Evolutionary conservation across 768 basidiomycete species (phyloP).

Genomic region (Boletus edulis): DNA sequence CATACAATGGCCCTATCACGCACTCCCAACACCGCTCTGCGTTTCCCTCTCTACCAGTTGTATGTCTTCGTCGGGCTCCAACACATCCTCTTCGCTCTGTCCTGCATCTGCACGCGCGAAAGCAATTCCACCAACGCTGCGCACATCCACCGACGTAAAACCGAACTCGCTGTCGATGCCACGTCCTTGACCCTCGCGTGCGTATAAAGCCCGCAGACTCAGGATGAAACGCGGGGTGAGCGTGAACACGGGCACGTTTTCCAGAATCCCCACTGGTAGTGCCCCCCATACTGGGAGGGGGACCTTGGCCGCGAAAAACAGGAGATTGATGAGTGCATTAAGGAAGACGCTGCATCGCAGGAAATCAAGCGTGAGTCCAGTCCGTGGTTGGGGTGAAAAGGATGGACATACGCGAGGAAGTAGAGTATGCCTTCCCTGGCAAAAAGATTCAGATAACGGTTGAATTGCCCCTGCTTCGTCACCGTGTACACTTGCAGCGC

Average conservation of each 20-base stretch:
- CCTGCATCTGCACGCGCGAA: not conserved
- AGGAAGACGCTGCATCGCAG: not conserved
- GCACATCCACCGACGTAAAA: not conserved
- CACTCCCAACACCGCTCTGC: too few species aligned
- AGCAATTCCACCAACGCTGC: too few species aligned
- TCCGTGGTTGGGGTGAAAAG: not conserved
- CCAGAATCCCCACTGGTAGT: not conserved
- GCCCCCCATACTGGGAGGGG: not conserved
- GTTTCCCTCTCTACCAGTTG: not conserved
- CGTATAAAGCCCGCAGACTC: constrained; percentile 5
- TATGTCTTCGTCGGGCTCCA: not conserved
- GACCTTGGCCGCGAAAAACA: not conserved
- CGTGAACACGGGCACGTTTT: constrained; percentile 4
- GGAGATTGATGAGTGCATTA: not conserved
- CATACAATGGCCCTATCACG: too few species aligned
- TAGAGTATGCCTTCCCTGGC: constrained; percentile 1
- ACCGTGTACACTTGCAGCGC: not conserved
- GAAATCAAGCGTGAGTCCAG: not conserved
- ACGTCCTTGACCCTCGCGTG: not conserved
- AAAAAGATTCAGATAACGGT: not conserved
- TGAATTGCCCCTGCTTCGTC: not conserved
- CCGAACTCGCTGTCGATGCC: not conserved
- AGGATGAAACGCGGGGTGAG: constrained; percentile 6
- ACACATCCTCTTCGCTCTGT: not conserved
- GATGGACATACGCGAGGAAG: constrained; percentile 8